phyloP scores from a whole-genome alignment of 805 yeast genomes.

The Wickerhamomyces tratensis region DNA sequence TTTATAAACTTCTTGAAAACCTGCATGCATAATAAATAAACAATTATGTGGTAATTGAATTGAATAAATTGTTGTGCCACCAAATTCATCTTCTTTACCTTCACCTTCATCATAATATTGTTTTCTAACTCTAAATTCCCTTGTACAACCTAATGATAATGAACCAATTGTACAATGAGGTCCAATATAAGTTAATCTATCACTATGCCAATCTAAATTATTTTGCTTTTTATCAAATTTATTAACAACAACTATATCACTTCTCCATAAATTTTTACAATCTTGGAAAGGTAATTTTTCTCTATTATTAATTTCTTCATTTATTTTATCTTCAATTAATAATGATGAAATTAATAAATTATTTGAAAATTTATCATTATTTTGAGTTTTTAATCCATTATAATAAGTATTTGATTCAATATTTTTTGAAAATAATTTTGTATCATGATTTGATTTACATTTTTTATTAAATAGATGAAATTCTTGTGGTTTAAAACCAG shows the following conservation, averaged over 20 bases:
- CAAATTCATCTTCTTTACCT: conserved; percentile 10
- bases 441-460: conserved; percentile 49
- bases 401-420: conserved; percentile 19
- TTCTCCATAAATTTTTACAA: conserved; percentile 32
- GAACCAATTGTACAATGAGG: conserved; percentile 65
- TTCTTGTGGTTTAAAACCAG: conserved; percentile 29
- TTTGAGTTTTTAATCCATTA: conserved; percentile 30
- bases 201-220: conserved; percentile 69
- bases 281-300: conserved; percentile 28
- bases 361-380: conserved; percentile 26
- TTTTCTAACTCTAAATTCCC: conserved; percentile 54
- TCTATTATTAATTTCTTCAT: conserved; percentile 22
- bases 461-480: conserved; percentile 57
- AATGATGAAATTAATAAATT: conserved; percentile 30
- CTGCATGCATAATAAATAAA: conserved; percentile 64
- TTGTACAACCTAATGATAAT: conserved; percentile 55
- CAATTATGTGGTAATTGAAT: conserved; percentile 66
- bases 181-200: conserved; percentile 61
- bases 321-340: conserved; percentile 29
- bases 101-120: conserved; percentile 23
- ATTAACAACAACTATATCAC: conserved; percentile 47
- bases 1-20: conserved; percentile 67
- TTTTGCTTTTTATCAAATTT: conserved; percentile 38
- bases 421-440: conserved; percentile 26
- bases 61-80: conserved; percentile 27